These are phyloP conservation scores for Claviceps monticola DNA, from an alignment of 2,329 filamentous ascomycete species.

Conservation along the genomic window DNA sequence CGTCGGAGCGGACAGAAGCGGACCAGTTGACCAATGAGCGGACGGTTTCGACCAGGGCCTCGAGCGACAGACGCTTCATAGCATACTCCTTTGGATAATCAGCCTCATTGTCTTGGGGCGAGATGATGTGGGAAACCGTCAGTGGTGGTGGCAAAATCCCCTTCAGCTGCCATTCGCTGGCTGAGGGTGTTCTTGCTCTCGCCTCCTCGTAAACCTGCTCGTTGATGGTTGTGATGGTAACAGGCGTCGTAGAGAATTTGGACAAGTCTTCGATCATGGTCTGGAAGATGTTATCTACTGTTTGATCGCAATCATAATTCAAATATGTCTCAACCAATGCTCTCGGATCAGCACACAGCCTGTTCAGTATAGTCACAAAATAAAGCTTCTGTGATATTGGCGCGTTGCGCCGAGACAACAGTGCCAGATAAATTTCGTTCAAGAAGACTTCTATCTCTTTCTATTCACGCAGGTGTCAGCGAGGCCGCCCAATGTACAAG, in stretches of 20 bases:
- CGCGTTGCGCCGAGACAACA: constrained; percentile 75
- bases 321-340: constrained; percentile 90
- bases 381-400: constrained; percentile 85
- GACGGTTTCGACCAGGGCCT: constrained; percentile 77
- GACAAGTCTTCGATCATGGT: constrained; percentile 87
- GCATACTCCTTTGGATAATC: constrained; percentile 80
- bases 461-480: constrained; percentile 27
- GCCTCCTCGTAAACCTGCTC: constrained; percentile 81
- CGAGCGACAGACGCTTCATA: constrained; percentile 78
- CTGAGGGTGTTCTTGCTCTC: constrained; percentile 44
- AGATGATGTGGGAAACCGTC: constrained; percentile 61
- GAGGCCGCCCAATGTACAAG: not conserved
- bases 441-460: constrained; percentile 97
- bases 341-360: constrained; percentile 72
- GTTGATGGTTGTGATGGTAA: constrained; percentile 59
- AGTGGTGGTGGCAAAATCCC: constrained; percentile 78
- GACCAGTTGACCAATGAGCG: constrained; percentile 91
- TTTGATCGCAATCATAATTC: constrained; percentile 95
- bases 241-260: constrained; percentile 66
- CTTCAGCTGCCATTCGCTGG: constrained; percentile 71
- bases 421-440: constrained; percentile 91
- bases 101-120: constrained; percentile 44
- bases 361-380: constrained; percentile 73
- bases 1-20: constrained; percentile 46
- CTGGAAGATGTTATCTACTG: constrained; percentile 95